These are phyloP conservation scores for Kernera saxatilis DNA, from an alignment of 345 rosid genomes.

Conservation along the genomic window DNA sequence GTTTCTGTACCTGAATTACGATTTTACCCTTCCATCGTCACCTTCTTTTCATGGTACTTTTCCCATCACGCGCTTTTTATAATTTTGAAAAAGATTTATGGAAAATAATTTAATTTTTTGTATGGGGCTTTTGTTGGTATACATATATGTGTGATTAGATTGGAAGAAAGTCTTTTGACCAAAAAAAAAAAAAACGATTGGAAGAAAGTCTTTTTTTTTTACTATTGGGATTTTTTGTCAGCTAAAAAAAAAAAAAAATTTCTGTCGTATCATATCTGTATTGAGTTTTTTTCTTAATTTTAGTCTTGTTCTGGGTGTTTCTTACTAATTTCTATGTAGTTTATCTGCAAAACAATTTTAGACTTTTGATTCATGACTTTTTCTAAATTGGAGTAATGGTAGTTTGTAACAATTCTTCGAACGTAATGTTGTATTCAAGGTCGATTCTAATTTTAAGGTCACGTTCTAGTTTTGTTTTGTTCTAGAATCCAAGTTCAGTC, in stretches of 20 bases:
- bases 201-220: background rate
- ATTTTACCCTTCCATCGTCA: background rate
- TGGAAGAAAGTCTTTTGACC: background rate
- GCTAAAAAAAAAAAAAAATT: background rate
- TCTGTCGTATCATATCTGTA: background rate
- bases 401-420: background rate
- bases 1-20: background rate
- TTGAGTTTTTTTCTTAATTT: background rate
- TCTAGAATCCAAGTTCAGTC: slow-evolving; percentile 12
- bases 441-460: background rate
- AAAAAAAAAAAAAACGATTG: background rate
- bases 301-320: background rate
- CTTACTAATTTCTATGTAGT: background rate
- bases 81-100: background rate
- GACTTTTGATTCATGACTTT: background rate
- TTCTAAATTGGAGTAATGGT: background rate
- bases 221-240: background rate
- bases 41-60: slow-evolving; percentile 1
- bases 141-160: background rate
- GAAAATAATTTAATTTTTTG: background rate
- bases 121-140: background rate
- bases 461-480: background rate
- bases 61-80: slow-evolving; percentile 11
- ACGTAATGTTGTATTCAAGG: background rate
- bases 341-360: background rate